These are phyloP conservation scores for Echinochloa phyllopogon DNA, from an alignment of 176 grass and related monocot genomes.

Conservation along the genomic window DNA sequence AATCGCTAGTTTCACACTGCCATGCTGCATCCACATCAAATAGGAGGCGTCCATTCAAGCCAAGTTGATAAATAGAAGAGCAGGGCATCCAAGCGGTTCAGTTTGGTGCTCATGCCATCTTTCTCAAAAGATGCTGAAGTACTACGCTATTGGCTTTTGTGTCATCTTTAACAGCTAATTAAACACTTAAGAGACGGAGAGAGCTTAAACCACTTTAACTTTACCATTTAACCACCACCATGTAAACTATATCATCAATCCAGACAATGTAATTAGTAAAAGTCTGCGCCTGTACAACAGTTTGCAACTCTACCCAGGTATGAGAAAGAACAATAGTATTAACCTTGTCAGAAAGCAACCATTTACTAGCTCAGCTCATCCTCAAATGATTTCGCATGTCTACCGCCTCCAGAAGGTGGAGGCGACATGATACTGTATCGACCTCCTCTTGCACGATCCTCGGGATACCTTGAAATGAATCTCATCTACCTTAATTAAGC, in stretches of 20 bases:
- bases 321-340: slow-evolving; percentile 57
- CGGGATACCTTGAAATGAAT: slow-evolving; percentile 18
- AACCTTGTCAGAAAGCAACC: slow-evolving; percentile 64
- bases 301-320: slow-evolving; percentile 49
- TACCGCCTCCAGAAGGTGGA: slow-evolving; percentile 16
- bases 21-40: slow-evolving; percentile 20
- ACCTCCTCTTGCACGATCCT: slow-evolving; percentile 25
- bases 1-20: slow-evolving; percentile 15
- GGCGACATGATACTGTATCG: background rate
- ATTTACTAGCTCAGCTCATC: slow-evolving; percentile 36
- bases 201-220: background rate
- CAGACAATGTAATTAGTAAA: slow-evolving; percentile 39
- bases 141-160: slow-evolving; percentile 25
- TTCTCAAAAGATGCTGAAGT: background rate
- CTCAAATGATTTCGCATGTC: slow-evolving; percentile 32
- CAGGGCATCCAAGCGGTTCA: background rate
- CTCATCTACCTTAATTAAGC: slow-evolving; percentile 14
- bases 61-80: slow-evolving; percentile 26
- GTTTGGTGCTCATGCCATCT: slow-evolving; percentile 27
- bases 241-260: slow-evolving; percentile 41
- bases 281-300: slow-evolving; percentile 58
- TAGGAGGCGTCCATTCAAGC: background rate
- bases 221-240: slow-evolving; percentile 23
- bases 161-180: slow-evolving; percentile 50
- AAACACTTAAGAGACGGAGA: background rate